Percentiles rank a stretch among this genome's conserved stretches.
These are phyloP conservation scores for Heritiera littoralis DNA, from an alignment of 345 rosid species.

Conservation along the genomic window DNA sequence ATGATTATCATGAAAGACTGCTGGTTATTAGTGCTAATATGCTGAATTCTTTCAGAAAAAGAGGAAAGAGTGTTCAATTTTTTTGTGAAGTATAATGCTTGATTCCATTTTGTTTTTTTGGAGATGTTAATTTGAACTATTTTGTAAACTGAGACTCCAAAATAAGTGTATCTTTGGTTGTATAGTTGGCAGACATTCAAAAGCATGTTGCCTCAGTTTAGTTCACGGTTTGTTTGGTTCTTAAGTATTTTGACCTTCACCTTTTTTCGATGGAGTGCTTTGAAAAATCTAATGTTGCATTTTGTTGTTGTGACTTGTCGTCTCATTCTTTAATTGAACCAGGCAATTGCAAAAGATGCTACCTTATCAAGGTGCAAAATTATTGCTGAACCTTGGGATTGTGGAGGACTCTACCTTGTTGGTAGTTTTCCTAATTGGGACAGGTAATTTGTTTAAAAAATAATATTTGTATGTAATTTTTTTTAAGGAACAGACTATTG, in stretches of 20 bases:
- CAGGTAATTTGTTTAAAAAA: conserved; percentile 43
- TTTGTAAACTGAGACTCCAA: not conserved
- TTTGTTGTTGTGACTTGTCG: not conserved
- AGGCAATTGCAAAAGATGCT: conserved; percentile 91
- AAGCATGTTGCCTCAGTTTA: not conserved
- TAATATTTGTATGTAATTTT: not conserved
- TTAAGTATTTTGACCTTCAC: too few species aligned
- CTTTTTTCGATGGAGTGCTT: not conserved
- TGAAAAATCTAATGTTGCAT: not conserved
- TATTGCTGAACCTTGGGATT: conserved; percentile 97
- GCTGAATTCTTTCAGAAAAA: not conserved
- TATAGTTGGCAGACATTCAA: not conserved
- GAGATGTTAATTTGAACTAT: not conserved
- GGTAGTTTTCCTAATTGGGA: conserved; percentile 97
- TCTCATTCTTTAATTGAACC: conserved; percentile 24
- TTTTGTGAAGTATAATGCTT: not conserved
- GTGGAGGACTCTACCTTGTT: conserved; percentile 94
- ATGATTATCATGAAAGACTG: not conserved
- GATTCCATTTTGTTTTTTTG: not conserved
- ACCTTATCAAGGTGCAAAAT: conserved; percentile 81
- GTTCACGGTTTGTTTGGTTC: too few species aligned
- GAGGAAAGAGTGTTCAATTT: not conserved
- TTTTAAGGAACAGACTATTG: not conserved
- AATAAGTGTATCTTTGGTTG: not conserved
- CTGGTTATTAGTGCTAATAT: not conserved